Evolutionary conservation across 2,329 filamentous ascomycete species (phyloP), one percentile per base, ranked within the genome.

Genomic region (Anthostomella pinea): DNA sequence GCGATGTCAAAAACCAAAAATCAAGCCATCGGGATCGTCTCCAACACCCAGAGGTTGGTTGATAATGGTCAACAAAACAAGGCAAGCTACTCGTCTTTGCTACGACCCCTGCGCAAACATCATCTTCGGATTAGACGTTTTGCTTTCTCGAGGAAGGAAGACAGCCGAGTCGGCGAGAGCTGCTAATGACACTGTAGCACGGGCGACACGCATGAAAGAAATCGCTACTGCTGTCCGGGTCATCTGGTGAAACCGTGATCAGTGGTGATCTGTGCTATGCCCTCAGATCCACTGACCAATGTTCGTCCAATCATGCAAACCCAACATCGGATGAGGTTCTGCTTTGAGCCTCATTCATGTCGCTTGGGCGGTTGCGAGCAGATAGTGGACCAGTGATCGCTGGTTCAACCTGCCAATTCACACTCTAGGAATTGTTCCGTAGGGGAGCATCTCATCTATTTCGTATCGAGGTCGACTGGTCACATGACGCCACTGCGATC

Each of bases 261-360:
- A 15, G 25, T 28, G 14, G 25, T 28, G 25, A 9, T 7, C 8
- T 9, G 8, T 10, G 7, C 25, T 10, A 9, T 10, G 6, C 13
- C 13, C 8, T 20, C n/a, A 11, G 19, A 8, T 24, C 18, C 26
- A 29, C 23, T 18, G n/a, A 11, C 41, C 25, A 27, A 27, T 37
- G 16, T 21, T 27, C 34, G 21, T 41, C 47, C 41, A 50, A 48
- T 48, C 45, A 47, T 30, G 39, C 22, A 32, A 18, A 32, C 27
- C 34, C 18, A 18, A 24, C 31, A 16, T 45, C 30, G 23, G 38
- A 42, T 39, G 31, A 39, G 39, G 30, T 45, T 38, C 32, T 37
- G 30, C 35, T 45, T 49, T 51, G 45, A 51, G 48, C 43, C 48
- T 49, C 48, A 51, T n/a, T n/a, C n/a, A 22, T 40, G 33, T 45